These are phyloP conservation scores for Akanthomyces muscarius DNA, from an alignment of 2,329 filamentous ascomycete genomes.

Conservation along the genomic window DNA sequence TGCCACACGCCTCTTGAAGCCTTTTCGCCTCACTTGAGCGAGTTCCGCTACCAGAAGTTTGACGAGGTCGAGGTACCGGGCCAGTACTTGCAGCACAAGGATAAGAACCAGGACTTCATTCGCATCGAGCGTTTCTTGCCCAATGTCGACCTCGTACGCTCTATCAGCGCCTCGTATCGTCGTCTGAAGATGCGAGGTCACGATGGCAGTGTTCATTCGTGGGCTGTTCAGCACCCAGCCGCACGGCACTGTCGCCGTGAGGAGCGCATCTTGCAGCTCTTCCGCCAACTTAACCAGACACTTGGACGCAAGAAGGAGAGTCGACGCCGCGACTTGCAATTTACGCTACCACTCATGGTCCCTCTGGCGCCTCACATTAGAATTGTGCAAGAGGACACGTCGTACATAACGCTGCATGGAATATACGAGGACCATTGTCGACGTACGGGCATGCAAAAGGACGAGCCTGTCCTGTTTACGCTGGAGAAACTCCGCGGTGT, in stretches of 20 bases:
- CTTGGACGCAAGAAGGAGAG: conserved; percentile 92
- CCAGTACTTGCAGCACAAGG: conserved; percentile 94
- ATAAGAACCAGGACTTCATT: conserved; percentile 98
- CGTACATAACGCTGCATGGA: conserved; percentile 89
- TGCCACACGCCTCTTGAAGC: conserved; percentile 72
- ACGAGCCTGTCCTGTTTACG: conserved; percentile 90
- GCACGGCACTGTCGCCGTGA: conserved; percentile 89
- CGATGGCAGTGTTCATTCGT: conserved; percentile 94
- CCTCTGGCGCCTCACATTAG: conserved; percentile 92
- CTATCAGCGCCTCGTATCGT: conserved; percentile 85
- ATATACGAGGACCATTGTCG: conserved; percentile 97
- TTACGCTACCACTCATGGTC: conserved; percentile 93
- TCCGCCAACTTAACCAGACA: conserved; percentile 94
- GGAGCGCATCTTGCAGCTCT: conserved; percentile 91
- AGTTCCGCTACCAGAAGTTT: conserved; percentile 96
- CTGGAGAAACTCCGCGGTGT: conserved; percentile 88
- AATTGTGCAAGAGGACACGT: conserved; percentile 91
- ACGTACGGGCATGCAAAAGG: conserved; percentile 80
- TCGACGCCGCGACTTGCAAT: conserved; percentile 86
- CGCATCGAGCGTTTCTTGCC: conserved; percentile 96
- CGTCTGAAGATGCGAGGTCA: conserved; percentile 94
- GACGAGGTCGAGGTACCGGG: conserved; percentile 98
- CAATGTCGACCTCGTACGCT: conserved; percentile 87
- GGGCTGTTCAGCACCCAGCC: conserved; percentile 93
- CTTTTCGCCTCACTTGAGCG: conserved; percentile 87